These are phyloP conservation scores for Coniochaeta hoffmannii DNA, from an alignment of 2,329 filamentous ascomycete species.

Conservation along the genomic window DNA sequence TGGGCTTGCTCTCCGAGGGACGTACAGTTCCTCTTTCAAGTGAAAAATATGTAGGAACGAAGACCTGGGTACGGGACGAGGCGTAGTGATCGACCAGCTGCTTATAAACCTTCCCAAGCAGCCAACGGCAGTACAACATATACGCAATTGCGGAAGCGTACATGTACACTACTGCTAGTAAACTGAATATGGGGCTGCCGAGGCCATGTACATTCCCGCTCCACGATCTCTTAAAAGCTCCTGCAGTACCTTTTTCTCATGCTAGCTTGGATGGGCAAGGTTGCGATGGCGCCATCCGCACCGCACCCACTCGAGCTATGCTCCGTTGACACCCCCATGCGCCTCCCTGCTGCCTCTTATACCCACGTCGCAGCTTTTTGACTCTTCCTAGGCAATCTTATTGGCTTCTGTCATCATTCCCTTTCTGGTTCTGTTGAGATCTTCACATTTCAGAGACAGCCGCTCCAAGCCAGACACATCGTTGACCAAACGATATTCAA, in stretches of 20 bases:
- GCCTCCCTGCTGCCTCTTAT: not conserved
- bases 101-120: no score
- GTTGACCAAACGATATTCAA: not conserved
- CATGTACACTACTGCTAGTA: no score
- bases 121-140: no score
- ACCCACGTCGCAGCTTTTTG: not conserved
- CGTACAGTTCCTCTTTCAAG: no score
- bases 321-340: not conserved
- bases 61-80: no score
- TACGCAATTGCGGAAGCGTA: no score
- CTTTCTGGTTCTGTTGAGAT: not conserved
- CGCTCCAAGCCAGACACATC: not conserved
- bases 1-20: no score
- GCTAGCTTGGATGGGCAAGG: conserved; percentile 3
- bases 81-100: no score
- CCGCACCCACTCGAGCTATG: not conserved
- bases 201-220: not conserved
- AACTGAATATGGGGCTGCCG: not conserved
- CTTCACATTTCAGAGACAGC: not conserved
- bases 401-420: conserved; percentile 1
- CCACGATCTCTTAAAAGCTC: not conserved
- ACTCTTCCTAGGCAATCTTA: not conserved
- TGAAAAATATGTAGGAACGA: no score
- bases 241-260: not conserved
- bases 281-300: conserved; percentile 3